Evolutionary conservation across 2,329 filamentous ascomycete genomes (phyloP), one percentile per base, ranked within the genome.

Genomic region (Talaromyces sp.): DNA sequence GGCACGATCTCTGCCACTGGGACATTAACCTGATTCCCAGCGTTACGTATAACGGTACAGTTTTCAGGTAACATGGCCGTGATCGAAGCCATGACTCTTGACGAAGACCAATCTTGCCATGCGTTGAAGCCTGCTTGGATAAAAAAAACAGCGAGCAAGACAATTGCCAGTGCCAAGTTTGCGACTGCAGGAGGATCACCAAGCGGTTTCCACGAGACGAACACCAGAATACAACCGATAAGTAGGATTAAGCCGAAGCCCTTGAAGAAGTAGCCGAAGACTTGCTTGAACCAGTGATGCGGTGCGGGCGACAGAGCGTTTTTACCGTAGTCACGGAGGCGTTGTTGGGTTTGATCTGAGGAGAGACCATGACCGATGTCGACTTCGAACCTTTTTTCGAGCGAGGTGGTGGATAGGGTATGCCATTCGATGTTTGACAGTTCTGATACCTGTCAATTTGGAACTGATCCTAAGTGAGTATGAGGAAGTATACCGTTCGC

Each of bases 51-150:
- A 8, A 90, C 82, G 31, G 88, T 79, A 70, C 88, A 91, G 66
- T 87, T 83, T 70, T 92, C 90, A 0, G 90, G 90, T n/a, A 93
- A 82, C 90, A 93, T 91, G 19, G 85, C 89, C 57, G 88, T 90
- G 73, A 93, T 93, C 0, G 89, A 91, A 19, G 87, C 86, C 91
- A 93, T 93, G 63, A 92, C 90, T 5, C 88, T 82, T 1, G 86
- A 89, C 0, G 89, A 90, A 2, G 89, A 91, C 86, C 90, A 93
- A 73, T 93, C 90, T 71, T 89, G 87, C 81, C 84, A 90, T 71
- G 85, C 85, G 71, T 88, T 88, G 78, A 92, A 93, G 2, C 81
- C 85, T 67, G 89, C 90, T 70, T 90, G 87, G 47, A 89, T 85
- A 68, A 87, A 77, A 71, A 89, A 93, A 8, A 93, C 90, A 6